These are phyloP conservation scores for Ophiostoma populinum DNA, from an alignment of 2,329 filamentous ascomycete species.

Conservation along the genomic window DNA sequence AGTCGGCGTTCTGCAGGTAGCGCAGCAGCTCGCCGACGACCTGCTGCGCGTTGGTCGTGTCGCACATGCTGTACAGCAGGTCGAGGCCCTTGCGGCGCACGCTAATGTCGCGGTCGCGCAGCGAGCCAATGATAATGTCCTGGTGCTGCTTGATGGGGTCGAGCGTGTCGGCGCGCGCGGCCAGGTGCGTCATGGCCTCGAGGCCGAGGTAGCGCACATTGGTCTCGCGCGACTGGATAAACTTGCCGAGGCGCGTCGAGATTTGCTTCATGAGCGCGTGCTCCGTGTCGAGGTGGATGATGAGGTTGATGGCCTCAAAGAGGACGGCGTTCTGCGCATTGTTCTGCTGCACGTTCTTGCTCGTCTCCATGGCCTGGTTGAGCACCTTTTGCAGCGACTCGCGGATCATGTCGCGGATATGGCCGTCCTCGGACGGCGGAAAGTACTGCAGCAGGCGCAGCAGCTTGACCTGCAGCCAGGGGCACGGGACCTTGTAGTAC, in stretches of 20 bases:
- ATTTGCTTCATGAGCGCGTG: conserved; percentile 92
- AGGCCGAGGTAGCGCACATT: conserved; percentile 92
- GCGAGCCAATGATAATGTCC: conserved; percentile 81
- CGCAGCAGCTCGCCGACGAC: conserved; percentile 89
- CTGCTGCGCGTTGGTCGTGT: conserved; percentile 78
- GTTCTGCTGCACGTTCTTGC: conserved; percentile 98
- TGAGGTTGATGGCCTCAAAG: conserved; percentile 96
- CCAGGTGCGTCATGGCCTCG: conserved; percentile 96
- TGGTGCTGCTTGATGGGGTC: conserved; percentile 98
- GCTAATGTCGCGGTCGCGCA: conserved; percentile 92
- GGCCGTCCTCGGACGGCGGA: conserved; percentile 84
- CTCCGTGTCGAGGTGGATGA: conserved; percentile 94
- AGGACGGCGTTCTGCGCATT: conserved; percentile 96
- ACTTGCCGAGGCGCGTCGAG: conserved; percentile 75
- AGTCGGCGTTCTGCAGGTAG: conserved; percentile 91
- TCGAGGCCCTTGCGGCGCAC: conserved; percentile 91
- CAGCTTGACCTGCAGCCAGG: conserved; percentile 95
- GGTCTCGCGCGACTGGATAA: conserved; percentile 91
- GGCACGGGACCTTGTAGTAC: conserved; percentile 99
- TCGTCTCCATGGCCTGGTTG: conserved; percentile 78
- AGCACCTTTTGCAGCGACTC: conserved; percentile 83
- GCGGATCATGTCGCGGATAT: conserved; percentile 79
- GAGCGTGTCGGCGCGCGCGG: conserved; percentile 79
- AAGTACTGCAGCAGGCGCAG: conserved; percentile 89
- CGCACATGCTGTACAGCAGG: conserved; percentile 98